phyloP scores from a whole-genome alignment of 208 protist genomes.

The Crithidia brevicula region DNA sequence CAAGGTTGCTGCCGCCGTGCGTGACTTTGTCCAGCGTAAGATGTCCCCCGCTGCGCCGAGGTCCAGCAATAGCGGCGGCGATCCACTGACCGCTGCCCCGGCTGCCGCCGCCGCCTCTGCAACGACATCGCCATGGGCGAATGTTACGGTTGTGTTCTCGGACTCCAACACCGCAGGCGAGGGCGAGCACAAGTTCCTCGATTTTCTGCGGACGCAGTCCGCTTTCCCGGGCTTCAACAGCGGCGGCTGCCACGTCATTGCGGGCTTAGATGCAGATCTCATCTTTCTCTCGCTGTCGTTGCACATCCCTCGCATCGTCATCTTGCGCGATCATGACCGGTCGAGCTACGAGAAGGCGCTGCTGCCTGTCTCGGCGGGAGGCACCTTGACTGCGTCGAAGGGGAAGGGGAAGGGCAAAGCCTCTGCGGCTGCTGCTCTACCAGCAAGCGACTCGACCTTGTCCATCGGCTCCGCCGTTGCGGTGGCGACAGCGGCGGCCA shows the following conservation, averaged over 20 bases:
- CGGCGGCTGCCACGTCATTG: slow-evolving; percentile 95
- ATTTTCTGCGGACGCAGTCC: slow-evolving; percentile 89
- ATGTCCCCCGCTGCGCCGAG: slow-evolving; percentile 28
- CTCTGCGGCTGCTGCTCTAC: background rate
- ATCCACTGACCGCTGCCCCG: background rate
- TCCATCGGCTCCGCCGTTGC: slow-evolving; percentile 8
- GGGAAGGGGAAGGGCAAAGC: background rate
- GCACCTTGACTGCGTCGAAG: slow-evolving; percentile 11
- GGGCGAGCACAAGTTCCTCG: slow-evolving; percentile 94
- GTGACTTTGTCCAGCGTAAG: slow-evolving; percentile 84
- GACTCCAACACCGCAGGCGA: slow-evolving; percentile 97
- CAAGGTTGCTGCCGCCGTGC: slow-evolving; percentile 73
- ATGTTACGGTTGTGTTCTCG: slow-evolving; percentile 93
- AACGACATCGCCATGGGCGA: slow-evolving; percentile 64
- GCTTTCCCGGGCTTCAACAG: slow-evolving; percentile 72
- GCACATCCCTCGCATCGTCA: slow-evolving; percentile 94
- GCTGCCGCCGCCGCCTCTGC: background rate
- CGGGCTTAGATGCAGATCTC: slow-evolving; percentile 99
- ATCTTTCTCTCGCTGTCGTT: slow-evolving; percentile 97
- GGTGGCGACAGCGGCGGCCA: background rate
- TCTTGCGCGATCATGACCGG: slow-evolving; percentile 84
- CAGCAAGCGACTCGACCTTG: slow-evolving; percentile 3
- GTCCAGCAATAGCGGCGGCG: background rate
- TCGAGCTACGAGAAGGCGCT: slow-evolving; percentile 41
- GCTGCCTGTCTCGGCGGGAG: slow-evolving; percentile 13